Percentiles rank a stretch among this genome's conserved stretches.
phyloP scores from a whole-genome alignment of 1,284 basidiomycete species.

The Boletellus dicymbophilus region DNA sequence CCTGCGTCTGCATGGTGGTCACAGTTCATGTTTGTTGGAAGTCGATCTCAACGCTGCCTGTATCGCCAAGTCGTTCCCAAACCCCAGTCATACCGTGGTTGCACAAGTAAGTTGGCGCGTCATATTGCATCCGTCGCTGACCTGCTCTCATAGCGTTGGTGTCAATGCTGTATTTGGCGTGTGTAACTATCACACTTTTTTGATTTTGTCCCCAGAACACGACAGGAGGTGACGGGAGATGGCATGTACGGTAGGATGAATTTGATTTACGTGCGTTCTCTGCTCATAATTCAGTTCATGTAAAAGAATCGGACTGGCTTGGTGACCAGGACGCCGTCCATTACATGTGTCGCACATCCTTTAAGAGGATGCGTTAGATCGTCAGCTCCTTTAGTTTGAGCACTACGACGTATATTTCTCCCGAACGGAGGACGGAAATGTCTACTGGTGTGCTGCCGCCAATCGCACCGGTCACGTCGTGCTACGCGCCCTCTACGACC shows the following conservation, averaged over 20 bases:
- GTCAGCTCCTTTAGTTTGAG: slow-evolving; percentile 70
- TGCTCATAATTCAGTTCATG: slow-evolving; percentile 45
- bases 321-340: slow-evolving; percentile 99
- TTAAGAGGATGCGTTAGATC: background rate
- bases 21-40: too few relatives aligned
- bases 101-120: slow-evolving; percentile 73
- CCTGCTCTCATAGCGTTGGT: slow-evolving; percentile 71
- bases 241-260: slow-evolving; percentile 89
- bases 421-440: slow-evolving; percentile 98
- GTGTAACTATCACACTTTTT: slow-evolving; percentile 34
- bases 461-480: slow-evolving; percentile 99
- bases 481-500: slow-evolving; percentile 98
- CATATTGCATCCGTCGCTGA: slow-evolving; percentile 11
- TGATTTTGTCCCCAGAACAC: slow-evolving; percentile 73
- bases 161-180: slow-evolving; percentile 98
- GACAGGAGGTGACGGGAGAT: slow-evolving; percentile 99
- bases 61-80: slow-evolving; percentile 99
- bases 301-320: slow-evolving; percentile 99
- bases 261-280: background rate
- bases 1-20: too few relatives aligned
- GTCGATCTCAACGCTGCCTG: slow-evolving; percentile 98
- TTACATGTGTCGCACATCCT: slow-evolving; percentile 97
- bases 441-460: slow-evolving; percentile 99
- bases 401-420: slow-evolving; percentile 99
- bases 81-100: slow-evolving; percentile 97